Percentiles rank a stretch among this genome's conserved stretches.
Conservation (phyloP, 1,284 basidiomycete species). For the Ustilago trichophora region DNA sequence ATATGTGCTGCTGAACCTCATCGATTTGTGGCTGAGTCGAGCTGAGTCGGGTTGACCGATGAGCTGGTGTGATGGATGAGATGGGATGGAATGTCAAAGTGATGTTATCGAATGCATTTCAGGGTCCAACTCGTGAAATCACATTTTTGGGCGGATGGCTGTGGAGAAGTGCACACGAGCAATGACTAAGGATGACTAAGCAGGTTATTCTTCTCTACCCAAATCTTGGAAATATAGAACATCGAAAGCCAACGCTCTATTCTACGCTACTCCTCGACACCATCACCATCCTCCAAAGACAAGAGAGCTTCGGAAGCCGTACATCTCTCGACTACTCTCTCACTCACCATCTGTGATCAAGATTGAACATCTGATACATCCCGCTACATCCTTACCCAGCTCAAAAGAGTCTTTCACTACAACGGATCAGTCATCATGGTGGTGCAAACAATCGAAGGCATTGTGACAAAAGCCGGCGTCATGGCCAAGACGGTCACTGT, state of each 20-base stretch:
- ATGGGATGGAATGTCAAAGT: background rate
- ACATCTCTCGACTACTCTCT: too few relatives aligned
- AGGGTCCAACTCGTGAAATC: slow-evolving; percentile 8
- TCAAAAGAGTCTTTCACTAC: too few relatives aligned
- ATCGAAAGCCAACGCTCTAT: too few relatives aligned
- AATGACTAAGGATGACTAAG: background rate
- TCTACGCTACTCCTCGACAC: too few relatives aligned
- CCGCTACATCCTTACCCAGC: too few relatives aligned
- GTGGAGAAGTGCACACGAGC: slow-evolving; percentile 7
- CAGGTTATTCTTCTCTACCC: background rate
- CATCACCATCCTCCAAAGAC: too few relatives aligned
- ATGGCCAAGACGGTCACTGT: slow-evolving; percentile 65
- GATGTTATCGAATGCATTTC: background rate
- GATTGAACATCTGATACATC: too few relatives aligned
- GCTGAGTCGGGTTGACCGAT: background rate
- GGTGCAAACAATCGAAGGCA: slow-evolving; percentile 46
- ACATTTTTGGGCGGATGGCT: slow-evolving; percentile 4
- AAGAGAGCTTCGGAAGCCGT: too few relatives aligned
- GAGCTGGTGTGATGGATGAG: background rate
- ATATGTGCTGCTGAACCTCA: too few relatives aligned
- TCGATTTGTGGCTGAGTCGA: background rate
- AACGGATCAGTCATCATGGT: too few relatives aligned
- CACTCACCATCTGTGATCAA: too few relatives aligned
- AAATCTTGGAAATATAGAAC: too few relatives aligned
- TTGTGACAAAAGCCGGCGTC: slow-evolving; percentile 61